phyloP scores from a whole-genome alignment of 2,329 filamentous ascomycete species.

The Venturia oleaginea region DNA sequence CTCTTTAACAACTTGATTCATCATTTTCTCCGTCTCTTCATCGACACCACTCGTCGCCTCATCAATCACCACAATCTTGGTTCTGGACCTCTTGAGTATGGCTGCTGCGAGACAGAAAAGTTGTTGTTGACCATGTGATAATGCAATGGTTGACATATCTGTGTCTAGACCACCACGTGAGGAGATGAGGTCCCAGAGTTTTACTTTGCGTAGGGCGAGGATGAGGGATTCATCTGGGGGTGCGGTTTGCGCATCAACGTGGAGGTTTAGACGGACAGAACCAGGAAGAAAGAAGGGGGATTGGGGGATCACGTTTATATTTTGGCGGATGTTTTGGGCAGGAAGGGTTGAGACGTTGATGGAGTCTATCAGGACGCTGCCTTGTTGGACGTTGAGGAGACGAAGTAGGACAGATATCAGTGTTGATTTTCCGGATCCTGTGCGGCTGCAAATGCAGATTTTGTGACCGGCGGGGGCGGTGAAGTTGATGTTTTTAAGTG shows the following conservation, averaged over 20 bases:
- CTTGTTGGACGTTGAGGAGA: neutral
- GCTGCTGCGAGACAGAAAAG: slow-evolving; percentile 54
- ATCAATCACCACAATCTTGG: neutral
- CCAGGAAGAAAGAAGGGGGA: neutral
- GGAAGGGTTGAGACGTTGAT: neutral
- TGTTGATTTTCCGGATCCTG: neutral
- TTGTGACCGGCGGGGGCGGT: neutral
- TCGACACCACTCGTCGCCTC: slow-evolving; percentile 28
- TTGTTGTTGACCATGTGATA: slow-evolving; percentile 57
- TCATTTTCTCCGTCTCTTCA: slow-evolving; percentile 24
- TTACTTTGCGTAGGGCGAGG: neutral
- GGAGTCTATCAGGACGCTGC: neutral
- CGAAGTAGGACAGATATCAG: neutral
- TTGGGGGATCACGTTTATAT: neutral
- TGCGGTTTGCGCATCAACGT: neutral
- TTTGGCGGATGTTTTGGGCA: neutral
- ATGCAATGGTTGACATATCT: slow-evolving; percentile 30
- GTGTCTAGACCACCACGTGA: neutral
- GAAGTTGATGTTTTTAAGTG: neutral
- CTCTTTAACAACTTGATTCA: slow-evolving; percentile 47
- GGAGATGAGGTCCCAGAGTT: neutral
- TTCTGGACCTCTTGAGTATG: neutral
- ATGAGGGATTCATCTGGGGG: neutral
- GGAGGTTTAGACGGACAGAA: neutral
- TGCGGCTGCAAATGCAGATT: neutral